phyloP scores from a whole-genome alignment of 352 stramenopile species.

The Pythium aristosporum region DNA sequence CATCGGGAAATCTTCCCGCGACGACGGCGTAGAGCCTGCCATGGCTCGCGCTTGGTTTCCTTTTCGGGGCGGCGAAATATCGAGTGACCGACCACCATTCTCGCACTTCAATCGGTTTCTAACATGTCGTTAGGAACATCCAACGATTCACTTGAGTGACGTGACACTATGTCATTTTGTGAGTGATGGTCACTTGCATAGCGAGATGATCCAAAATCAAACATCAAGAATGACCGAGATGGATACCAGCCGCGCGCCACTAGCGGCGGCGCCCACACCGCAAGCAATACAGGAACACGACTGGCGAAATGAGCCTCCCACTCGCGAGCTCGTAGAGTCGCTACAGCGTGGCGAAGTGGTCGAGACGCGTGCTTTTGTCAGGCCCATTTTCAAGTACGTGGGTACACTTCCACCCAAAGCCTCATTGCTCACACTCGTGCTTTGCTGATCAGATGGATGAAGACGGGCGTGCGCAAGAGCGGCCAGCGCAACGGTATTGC shows the following conservation, averaged over 20 bases:
- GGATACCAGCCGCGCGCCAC: background rate
- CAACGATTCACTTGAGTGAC: background rate
- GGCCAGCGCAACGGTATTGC: constrained; percentile 44
- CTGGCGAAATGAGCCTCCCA: constrained; percentile 16
- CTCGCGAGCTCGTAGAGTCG: constrained; percentile 26
- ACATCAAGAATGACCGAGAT: background rate
- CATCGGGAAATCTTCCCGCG: constrained; percentile 20
- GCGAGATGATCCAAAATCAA: background rate
- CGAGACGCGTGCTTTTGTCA: constrained; percentile 63
- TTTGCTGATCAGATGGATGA: constrained; percentile 51
- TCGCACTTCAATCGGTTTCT: constrained; percentile 16
- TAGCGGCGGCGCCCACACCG: too few relatives aligned
- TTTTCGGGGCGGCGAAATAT: background rate
- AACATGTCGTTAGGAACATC: background rate
- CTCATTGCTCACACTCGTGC: background rate
- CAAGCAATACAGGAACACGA: background rate
- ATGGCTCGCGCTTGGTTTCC: constrained; percentile 3
- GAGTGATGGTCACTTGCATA: constrained; percentile 5
- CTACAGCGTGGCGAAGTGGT: constrained; percentile 30
- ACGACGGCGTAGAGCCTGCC: background rate
- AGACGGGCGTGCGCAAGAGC: constrained; percentile 58
- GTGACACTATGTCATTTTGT: constrained; percentile 1
- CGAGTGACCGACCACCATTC: constrained; percentile 16
- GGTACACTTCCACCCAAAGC: background rate
- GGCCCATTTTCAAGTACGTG: constrained; percentile 54